Percentiles rank a stretch among this genome's conserved stretches.
Evolutionary conservation across 805 yeast species (phyloP).

Genomic region (Scheffersomyces lignosus): DNA sequence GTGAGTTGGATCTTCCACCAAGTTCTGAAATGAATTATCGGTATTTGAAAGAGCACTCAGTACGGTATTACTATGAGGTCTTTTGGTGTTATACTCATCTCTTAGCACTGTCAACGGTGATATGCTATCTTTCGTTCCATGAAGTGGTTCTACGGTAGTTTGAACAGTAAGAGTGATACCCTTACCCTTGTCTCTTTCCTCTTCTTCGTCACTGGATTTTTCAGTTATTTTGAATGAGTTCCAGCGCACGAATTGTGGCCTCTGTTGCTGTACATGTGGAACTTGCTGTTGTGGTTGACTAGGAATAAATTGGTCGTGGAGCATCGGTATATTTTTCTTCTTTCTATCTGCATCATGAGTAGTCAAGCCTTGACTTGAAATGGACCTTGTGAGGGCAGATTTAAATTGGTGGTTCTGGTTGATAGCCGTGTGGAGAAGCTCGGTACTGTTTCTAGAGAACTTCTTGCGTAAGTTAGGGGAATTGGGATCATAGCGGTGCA

Average conservation of each 20-base stretch:
- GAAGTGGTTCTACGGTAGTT: background rate
- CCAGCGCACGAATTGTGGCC: conserved; percentile 14
- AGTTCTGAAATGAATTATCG: conserved; percentile 18
- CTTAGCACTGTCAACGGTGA: conserved; percentile 29
- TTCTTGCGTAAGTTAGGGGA: conserved; percentile 1
- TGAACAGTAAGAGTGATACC: no score
- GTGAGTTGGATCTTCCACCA: conserved; percentile 1
- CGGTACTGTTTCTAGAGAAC: conserved; percentile 5
- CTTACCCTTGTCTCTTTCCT: background rate
- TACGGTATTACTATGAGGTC: conserved; percentile 14
- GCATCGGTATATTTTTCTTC: conserved; percentile 8
- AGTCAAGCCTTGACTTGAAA: conserved; percentile 7
- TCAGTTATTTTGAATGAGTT: conserved; percentile 7
- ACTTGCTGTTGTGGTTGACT: conserved; percentile 3
- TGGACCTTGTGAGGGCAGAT: conserved; percentile 8
- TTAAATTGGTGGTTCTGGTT: conserved; percentile 12
- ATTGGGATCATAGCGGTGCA: background rate
- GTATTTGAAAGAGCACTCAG: conserved; percentile 9
- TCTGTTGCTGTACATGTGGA: conserved; percentile 10
- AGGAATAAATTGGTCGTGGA: background rate
- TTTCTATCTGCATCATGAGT: conserved; percentile 2
- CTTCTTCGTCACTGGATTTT: background rate
- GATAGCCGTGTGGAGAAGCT: conserved; percentile 12
- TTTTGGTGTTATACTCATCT: conserved; percentile 25
- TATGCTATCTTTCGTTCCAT: conserved; percentile 9